Percentiles rank a stretch among this genome's conserved stretches.
phyloP scores from a whole-genome alignment of 2,329 filamentous ascomycete species.

The Sporothrix humicola region DNA sequence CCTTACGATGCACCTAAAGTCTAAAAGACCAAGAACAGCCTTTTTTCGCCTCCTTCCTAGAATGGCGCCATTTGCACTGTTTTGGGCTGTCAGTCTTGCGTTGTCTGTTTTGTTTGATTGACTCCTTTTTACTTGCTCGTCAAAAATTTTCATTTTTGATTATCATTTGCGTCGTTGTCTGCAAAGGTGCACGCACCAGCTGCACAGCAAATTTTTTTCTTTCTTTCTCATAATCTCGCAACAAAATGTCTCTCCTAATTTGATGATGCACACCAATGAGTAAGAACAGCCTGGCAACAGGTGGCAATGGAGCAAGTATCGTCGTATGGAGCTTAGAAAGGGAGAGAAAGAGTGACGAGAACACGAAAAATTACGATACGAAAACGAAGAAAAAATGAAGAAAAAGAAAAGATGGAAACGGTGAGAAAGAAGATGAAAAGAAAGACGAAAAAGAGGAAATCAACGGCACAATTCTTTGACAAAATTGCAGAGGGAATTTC shows the following conservation, averaged over 20 bases:
- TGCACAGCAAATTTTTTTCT: background rate
- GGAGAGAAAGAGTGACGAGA: background rate
- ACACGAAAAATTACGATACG: background rate
- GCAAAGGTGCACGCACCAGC: slow-evolving; percentile 20
- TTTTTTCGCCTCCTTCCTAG: slow-evolving; percentile 9
- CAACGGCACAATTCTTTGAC: background rate
- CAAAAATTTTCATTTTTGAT: background rate
- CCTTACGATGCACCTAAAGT: background rate
- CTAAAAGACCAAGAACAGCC: background rate
- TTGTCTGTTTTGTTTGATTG: background rate
- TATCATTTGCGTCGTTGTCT: slow-evolving; percentile 1
- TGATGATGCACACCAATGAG: background rate
- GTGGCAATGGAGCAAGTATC: background rate
- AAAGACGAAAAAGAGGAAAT: background rate
- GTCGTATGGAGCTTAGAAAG: background rate
- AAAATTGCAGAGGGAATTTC: too few relatives aligned
- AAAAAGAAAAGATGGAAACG: background rate
- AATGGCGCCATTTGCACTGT: slow-evolving; percentile 17
- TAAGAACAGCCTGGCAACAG: background rate
- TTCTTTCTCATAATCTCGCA: background rate
- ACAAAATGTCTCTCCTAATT: slow-evolving; percentile 12
- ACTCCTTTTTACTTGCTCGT: slow-evolving; percentile 21
- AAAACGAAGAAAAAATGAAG: background rate
- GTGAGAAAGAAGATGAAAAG: background rate
- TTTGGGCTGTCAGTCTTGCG: background rate